phyloP scores from a whole-genome alignment of 2,329 filamentous ascomycete genomes.

The Microsporum audouinii region DNA sequence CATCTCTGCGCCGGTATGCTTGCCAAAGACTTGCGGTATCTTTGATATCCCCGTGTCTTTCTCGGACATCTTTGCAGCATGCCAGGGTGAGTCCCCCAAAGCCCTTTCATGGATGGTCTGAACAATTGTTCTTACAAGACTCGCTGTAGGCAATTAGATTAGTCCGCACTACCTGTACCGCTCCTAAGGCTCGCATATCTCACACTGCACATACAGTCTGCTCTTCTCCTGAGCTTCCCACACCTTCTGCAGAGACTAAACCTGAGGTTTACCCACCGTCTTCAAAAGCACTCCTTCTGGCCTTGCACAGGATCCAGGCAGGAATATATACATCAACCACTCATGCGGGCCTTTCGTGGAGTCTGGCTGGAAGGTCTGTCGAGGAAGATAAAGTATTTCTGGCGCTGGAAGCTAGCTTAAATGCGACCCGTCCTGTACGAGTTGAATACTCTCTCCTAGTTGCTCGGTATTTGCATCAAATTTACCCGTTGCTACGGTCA shows the following conservation, averaged over 20 bases:
- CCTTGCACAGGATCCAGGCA: background rate
- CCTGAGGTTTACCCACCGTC: background rate
- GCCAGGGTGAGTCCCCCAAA: background rate
- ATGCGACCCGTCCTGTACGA: background rate
- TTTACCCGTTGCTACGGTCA: conserved; percentile 22
- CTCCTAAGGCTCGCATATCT: background rate
- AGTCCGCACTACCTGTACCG: background rate
- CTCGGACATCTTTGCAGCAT: background rate
- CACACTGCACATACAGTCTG: background rate
- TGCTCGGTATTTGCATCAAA: conserved; percentile 28
- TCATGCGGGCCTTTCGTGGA: background rate
- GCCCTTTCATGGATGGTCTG: background rate
- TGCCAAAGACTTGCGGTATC: background rate
- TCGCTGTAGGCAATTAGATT: background rate
- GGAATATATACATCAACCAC: background rate
- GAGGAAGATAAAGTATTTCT: background rate
- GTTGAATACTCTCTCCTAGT: conserved; percentile 19
- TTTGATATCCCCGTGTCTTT: background rate
- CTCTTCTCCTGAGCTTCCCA: background rate
- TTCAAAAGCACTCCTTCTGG: background rate
- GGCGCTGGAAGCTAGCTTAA: background rate
- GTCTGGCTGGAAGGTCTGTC: background rate
- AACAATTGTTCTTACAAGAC: background rate
- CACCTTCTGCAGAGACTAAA: background rate
- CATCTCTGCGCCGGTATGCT: background rate